Evolutionary conservation across 1,284 basidiomycete species (phyloP).

Genomic region (Sparassis latifolia): DNA sequence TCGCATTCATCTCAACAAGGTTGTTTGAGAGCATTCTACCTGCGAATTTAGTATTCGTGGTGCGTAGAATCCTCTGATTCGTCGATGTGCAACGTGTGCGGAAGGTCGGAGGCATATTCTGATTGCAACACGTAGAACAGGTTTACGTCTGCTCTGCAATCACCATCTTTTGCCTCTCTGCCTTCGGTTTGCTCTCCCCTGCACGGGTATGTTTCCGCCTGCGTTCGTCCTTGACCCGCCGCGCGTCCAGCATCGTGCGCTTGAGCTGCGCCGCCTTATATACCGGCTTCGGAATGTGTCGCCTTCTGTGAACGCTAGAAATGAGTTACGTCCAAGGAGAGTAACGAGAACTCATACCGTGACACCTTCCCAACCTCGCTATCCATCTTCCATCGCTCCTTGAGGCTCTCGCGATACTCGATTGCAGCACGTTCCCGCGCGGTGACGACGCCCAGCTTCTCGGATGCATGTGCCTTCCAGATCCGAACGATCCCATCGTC

Average conservation of each 20-base stretch:
- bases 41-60: too few species aligned
- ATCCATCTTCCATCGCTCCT: constrained; percentile 86
- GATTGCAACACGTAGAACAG: too few species aligned
- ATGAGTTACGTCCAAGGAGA: too few species aligned
- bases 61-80: too few species aligned
- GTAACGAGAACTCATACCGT: constrained; percentile 42
- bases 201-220: constrained; percentile 82
- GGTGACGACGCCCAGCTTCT: constrained; percentile 88
- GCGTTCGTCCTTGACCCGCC: constrained; percentile 90
- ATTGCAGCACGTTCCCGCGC: constrained; percentile 89
- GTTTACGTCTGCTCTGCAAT: constrained; percentile 66
- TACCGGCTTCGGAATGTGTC: constrained; percentile 88
- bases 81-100: too few species aligned
- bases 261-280: constrained; percentile 87
- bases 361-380: constrained; percentile 78
- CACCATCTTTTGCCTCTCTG: constrained; percentile 85
- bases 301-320: constrained; percentile 42
- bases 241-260: constrained; percentile 88
- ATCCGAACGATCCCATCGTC: constrained; percentile 97
- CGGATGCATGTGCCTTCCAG: constrained; percentile 93
- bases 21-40: too few species aligned
- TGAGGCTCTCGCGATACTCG: constrained; percentile 88
- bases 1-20: too few species aligned
- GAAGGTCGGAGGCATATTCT: too few species aligned
- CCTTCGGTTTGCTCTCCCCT: constrained; percentile 85